These are phyloP conservation scores for Phytophthora fragariae DNA, from an alignment of 352 stramenopile species.

Conservation along the genomic window DNA sequence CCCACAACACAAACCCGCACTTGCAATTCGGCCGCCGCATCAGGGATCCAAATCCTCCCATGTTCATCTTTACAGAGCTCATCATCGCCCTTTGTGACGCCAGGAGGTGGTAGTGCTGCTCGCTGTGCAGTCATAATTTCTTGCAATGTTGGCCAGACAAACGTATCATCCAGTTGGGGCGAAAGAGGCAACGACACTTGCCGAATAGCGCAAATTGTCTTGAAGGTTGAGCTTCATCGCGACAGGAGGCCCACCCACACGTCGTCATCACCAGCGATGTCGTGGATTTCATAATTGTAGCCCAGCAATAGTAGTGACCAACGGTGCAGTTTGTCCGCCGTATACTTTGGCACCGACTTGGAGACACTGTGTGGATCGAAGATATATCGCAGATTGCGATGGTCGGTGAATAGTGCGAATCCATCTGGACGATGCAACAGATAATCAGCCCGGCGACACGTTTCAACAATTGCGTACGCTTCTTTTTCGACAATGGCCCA, in stretches of 20 bases:
- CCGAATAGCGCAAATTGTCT: constrained; percentile 9
- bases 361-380: not conserved
- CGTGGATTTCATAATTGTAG: not conserved
- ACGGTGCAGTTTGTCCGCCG: not conserved
- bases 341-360: not conserved
- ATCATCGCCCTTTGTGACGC: not conserved
- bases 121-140: not conserved
- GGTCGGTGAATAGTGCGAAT: not conserved
- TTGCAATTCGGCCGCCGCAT: constrained; percentile 22
- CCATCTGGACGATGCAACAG: not conserved
- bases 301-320: not conserved
- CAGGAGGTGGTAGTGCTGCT: not conserved
- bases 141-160: constrained; percentile 4
- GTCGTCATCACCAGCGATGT: not conserved
- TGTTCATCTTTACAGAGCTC: not conserved
- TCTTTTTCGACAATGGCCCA: not conserved
- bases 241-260: constrained; percentile 11
- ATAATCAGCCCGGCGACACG: not conserved
- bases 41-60: constrained; percentile 8
- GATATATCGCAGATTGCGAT: not conserved
- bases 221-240: constrained; percentile 1
- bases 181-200: constrained; percentile 3
- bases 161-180: not conserved
- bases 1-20: constrained; percentile 33
- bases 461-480: not conserved